Conservation (phyloP, 345 rosid genomes). For the Syzygium jambos region DNA sequence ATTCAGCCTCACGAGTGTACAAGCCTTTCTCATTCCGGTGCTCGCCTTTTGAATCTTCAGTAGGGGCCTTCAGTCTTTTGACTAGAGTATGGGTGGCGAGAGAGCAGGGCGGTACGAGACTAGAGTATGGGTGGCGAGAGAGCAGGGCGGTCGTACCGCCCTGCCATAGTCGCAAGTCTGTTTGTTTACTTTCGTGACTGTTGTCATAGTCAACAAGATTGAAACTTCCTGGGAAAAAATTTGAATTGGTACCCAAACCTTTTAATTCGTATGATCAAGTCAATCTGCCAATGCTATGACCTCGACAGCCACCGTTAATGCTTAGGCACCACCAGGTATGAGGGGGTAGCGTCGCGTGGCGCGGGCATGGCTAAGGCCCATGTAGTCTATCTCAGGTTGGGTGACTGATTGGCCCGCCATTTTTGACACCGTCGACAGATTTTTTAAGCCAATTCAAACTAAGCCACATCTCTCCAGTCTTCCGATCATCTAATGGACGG, state of each 20-base stretch:
- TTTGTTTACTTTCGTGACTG: too few species aligned
- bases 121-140: neutral
- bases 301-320: neutral
- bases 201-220: too few species aligned
- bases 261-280: neutral
- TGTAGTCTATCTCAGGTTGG: neutral
- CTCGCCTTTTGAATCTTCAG: neutral
- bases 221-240: neutral
- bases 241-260: neutral
- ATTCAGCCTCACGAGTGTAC: neutral
- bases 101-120: neutral
- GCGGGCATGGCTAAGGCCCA: neutral
- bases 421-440: neutral
- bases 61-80: neutral
- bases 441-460: neutral
- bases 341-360: neutral
- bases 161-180: too few species aligned
- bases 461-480: neutral
- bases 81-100: too few species aligned
- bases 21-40: neutral
- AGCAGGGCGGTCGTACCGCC: neutral
- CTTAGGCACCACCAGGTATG: neutral
- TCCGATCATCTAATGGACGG: neutral
- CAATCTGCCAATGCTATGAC: too few species aligned
- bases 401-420: neutral